phyloP scores from a whole-genome alignment of 257 asterid genomes.

The Schizonepeta tenuifolia region DNA sequence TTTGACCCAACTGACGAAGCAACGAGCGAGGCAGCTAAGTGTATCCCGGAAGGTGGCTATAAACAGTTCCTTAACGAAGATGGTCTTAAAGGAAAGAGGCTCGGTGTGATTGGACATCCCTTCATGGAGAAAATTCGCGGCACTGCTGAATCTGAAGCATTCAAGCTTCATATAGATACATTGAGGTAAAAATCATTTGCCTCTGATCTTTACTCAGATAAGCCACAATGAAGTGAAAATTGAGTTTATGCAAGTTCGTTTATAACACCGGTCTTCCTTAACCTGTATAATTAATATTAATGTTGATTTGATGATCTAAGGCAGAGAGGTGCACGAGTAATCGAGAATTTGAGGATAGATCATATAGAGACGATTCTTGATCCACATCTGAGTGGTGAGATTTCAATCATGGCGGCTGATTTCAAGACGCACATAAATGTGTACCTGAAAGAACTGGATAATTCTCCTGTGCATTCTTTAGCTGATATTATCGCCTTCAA shows the following conservation, averaged over 20 bases:
- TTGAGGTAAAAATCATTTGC: slow-evolving; percentile 42
- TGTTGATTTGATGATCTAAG: slow-evolving; percentile 24
- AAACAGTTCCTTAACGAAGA: slow-evolving; percentile 53
- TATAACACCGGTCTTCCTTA: not conserved
- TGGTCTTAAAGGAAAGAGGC: slow-evolving; percentile 62
- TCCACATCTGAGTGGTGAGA: slow-evolving; percentile 45
- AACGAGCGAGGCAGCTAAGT: slow-evolving; percentile 50
- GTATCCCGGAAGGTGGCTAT: slow-evolving; percentile 64
- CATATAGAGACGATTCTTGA: slow-evolving; percentile 38
- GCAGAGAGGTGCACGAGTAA: slow-evolving; percentile 40
- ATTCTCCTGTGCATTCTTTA: slow-evolving; percentile 42
- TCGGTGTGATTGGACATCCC: slow-evolving; percentile 64
- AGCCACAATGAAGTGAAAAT: not conserved
- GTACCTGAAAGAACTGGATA: slow-evolving; percentile 40
- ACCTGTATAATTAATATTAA: not conserved
- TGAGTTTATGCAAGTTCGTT: not conserved
- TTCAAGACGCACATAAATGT: slow-evolving; percentile 41
- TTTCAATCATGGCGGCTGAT: slow-evolving; percentile 39
- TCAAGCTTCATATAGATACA: slow-evolving; percentile 49
- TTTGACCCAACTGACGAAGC: slow-evolving; percentile 58
- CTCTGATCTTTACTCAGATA: not conserved
- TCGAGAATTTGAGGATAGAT: slow-evolving; percentile 44
- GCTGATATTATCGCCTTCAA: slow-evolving; percentile 50
- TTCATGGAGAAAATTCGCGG: slow-evolving; percentile 42
- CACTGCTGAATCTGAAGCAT: slow-evolving; percentile 39